phyloP scores from a whole-genome alignment of 768 basidiomycete species.

The Wakefieldia striispora region DNA sequence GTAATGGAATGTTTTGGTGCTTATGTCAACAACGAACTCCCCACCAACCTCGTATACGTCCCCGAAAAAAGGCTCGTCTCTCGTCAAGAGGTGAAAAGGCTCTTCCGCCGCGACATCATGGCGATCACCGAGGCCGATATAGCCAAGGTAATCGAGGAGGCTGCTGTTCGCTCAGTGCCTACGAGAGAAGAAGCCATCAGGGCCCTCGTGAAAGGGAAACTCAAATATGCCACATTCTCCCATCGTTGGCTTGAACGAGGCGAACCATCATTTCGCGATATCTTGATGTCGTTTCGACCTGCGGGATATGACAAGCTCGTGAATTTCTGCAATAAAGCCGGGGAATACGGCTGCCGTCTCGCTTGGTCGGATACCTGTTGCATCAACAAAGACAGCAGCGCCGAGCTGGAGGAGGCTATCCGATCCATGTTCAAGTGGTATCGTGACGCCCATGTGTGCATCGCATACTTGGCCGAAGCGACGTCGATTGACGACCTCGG shows the following conservation, averaged over 20 bases:
- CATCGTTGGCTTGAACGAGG: constrained; percentile 31
- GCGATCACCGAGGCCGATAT: constrained; percentile 26
- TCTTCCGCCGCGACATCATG: constrained; percentile 28
- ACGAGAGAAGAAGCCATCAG: constrained; percentile 28
- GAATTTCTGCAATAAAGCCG: constrained; percentile 26
- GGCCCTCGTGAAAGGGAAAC: constrained; percentile 20
- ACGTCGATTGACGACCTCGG: constrained; percentile 28
- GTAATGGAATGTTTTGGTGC: constrained; percentile 21
- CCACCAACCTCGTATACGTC: constrained; percentile 29
- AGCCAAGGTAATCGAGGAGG: constrained; percentile 13
- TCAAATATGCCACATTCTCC: constrained; percentile 30
- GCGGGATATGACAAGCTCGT: constrained; percentile 27
- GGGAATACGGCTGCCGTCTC: constrained; percentile 25
- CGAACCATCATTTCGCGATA: constrained; percentile 29
- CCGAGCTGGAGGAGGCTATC: constrained; percentile 34
- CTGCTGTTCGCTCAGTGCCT: constrained; percentile 21
- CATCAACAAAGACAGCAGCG: constrained; percentile 35
- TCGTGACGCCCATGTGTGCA: constrained; percentile 28
- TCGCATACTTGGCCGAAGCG: constrained; percentile 31
- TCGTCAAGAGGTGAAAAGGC: constrained; percentile 31
- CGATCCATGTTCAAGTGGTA: constrained; percentile 36
- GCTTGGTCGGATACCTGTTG: constrained; percentile 38
- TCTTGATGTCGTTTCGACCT: constrained; percentile 28
- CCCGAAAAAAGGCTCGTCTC: constrained; percentile 26
- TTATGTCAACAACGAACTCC: constrained; percentile 31